These are phyloP conservation scores for Ambrosia trifida DNA, from an alignment of 129 eudicot species.

Conservation along the genomic window DNA sequence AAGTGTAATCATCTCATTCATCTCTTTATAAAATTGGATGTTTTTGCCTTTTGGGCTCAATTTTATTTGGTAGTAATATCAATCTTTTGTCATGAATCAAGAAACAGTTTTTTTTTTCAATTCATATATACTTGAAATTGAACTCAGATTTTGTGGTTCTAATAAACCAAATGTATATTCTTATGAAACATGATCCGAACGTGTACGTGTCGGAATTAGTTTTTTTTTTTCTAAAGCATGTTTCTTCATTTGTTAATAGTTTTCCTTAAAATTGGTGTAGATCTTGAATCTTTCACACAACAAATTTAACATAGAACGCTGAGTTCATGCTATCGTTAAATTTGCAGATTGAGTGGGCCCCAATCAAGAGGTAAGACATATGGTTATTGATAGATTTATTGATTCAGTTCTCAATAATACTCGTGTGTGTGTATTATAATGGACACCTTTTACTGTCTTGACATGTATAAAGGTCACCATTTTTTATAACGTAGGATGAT, in stretches of 20 bases:
- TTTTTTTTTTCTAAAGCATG: too few relatives aligned
- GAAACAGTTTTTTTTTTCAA: background rate
- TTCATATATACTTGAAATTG: background rate
- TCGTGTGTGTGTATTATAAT: conserved; percentile 20
- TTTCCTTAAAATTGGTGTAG: too few relatives aligned
- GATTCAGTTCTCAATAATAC: conserved; percentile 31
- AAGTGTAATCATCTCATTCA: too few relatives aligned
- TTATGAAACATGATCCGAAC: background rate
- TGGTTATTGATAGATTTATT: conserved; percentile 26
- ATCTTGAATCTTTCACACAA: too few relatives aligned
- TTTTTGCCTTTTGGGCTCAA: too few relatives aligned
- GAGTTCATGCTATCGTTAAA: too few relatives aligned
- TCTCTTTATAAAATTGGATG: too few relatives aligned
- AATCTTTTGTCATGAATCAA: background rate
- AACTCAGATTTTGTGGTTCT: background rate
- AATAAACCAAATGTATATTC: conserved; percentile 4
- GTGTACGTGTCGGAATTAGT: too few relatives aligned
- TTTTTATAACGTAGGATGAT: conserved; percentile 30
- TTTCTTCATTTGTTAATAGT: too few relatives aligned
- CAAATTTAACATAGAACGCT: too few relatives aligned
- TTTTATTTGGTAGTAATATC: background rate
- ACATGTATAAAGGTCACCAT: conserved; percentile 35
- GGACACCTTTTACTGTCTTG: conserved; percentile 41
- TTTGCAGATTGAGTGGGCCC: conserved; percentile 35
- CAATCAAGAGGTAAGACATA: conserved; percentile 34